Percentiles rank a stretch among this genome's conserved stretches.
Conservation (phyloP, 1,284 basidiomycete genomes). For the Limonomyces culmigenus region DNA sequence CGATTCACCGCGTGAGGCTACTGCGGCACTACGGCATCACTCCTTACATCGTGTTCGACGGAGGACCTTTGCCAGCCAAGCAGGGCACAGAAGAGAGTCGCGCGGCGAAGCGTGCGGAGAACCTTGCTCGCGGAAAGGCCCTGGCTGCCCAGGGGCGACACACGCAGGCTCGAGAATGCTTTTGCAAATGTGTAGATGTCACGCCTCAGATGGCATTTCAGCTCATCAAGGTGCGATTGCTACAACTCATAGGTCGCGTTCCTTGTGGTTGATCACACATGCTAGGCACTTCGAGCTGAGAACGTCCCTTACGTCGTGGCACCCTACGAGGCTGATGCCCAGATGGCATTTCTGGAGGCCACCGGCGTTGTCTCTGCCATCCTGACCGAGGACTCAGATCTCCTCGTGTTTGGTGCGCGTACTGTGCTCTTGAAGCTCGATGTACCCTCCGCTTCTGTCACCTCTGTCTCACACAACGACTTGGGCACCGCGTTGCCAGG, state of each 20-base stretch:
- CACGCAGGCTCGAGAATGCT: slow-evolving; percentile 73
- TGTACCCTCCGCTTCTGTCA: slow-evolving; percentile 51
- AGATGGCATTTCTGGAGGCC: slow-evolving; percentile 85
- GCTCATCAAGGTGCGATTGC: slow-evolving; percentile 71
- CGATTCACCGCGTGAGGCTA: slow-evolving; percentile 84
- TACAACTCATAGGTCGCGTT: slow-evolving; percentile 2
- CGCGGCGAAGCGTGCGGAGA: slow-evolving; percentile 51
- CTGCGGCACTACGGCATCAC: slow-evolving; percentile 72
- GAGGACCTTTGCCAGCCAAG: slow-evolving; percentile 90
- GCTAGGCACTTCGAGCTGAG: slow-evolving; percentile 69
- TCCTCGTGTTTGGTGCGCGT: slow-evolving; percentile 91
- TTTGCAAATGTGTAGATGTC: slow-evolving; percentile 86
- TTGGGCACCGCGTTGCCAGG: slow-evolving; percentile 69
- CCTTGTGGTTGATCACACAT: slow-evolving; percentile 1
- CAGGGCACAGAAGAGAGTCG: slow-evolving; percentile 77
- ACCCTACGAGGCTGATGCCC: slow-evolving; percentile 97
- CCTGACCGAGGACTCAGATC: slow-evolving; percentile 95
- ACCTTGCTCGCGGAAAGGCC: slow-evolving; percentile 50
- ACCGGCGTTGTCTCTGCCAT: slow-evolving; percentile 78
- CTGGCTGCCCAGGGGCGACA: slow-evolving; percentile 66
- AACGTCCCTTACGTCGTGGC: slow-evolving; percentile 80
- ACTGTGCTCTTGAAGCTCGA: slow-evolving; percentile 83
- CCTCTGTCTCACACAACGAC: slow-evolving; percentile 63
- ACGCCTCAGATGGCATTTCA: slow-evolving; percentile 97
- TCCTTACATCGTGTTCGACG: slow-evolving; percentile 94